These are phyloP conservation scores for Gaeumannomyces tritici DNA, from an alignment of 2,329 filamentous ascomycete genomes.

Conservation along the genomic window DNA sequence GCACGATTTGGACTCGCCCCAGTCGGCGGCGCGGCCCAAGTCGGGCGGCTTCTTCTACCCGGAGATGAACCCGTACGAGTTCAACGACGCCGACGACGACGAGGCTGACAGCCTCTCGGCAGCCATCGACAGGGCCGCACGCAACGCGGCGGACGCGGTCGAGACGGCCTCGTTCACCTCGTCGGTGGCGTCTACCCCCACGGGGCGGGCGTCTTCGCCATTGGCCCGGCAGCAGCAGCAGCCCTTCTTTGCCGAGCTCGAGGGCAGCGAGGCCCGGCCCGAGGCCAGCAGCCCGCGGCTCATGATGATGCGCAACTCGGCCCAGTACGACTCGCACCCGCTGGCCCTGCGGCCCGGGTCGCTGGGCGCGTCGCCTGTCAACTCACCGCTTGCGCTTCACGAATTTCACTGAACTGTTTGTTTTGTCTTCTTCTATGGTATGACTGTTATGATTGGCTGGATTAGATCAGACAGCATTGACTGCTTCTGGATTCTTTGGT, in stretches of 20 bases:
- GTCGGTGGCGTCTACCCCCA: too few species aligned
- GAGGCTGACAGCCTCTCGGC: not conserved
- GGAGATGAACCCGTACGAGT: constrained; percentile 17
- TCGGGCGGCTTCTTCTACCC: constrained; percentile 12
- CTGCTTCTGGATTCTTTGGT: too few species aligned
- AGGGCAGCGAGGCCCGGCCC: not conserved
- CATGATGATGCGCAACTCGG: not conserved
- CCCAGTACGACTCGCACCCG: not conserved
- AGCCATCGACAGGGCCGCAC: not conserved
- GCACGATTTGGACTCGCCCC: not conserved
- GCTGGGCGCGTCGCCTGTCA: not conserved
- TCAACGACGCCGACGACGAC: not conserved
- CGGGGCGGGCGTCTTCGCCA: too few species aligned
- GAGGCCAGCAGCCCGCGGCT: not conserved
- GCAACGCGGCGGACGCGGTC: too few species aligned
- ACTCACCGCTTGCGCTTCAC: not conserved
- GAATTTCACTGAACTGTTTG: not conserved
- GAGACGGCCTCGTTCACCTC: too few species aligned
- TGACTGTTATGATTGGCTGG: not conserved
- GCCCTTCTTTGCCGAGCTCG: not conserved
- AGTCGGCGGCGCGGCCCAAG: too few species aligned
- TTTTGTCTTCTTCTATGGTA: not conserved
- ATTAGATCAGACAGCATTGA: not conserved
- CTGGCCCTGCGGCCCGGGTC: constrained; percentile 6
- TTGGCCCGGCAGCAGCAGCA: not conserved